Conservation (phyloP, 192 early-diverging fungal species). For the Mortierella claussenii region DNA sequence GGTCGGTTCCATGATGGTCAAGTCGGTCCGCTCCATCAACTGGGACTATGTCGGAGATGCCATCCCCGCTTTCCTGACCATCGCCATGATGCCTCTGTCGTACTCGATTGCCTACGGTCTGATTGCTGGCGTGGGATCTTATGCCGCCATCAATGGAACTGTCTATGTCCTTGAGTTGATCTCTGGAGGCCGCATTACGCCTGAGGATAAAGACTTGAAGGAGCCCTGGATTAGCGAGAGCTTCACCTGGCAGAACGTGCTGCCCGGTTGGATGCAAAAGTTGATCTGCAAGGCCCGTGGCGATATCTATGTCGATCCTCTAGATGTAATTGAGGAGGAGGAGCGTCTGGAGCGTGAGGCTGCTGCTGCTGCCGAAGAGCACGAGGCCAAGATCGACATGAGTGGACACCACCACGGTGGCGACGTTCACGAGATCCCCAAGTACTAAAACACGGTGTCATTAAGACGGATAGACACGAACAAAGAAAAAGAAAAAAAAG, state of each 20-base stretch:
- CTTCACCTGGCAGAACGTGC: conserved; percentile 31
- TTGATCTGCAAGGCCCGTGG: conserved; percentile 40
- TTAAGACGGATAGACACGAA: not conserved
- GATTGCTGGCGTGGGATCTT: conserved; percentile 79
- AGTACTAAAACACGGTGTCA: conserved; percentile 14
- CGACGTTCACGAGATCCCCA: conserved; percentile 37
- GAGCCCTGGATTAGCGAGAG: conserved; percentile 44
- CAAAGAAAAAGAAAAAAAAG: conserved; percentile 9
- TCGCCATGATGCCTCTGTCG: conserved; percentile 82
- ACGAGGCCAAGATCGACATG: conserved; percentile 41
- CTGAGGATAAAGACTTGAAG: conserved; percentile 39
- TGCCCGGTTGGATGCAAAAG: conserved; percentile 39
- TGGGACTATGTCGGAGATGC: conserved; percentile 85
- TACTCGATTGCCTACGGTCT: conserved; percentile 88
- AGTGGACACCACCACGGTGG: too few species aligned
- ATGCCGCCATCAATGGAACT: conserved; percentile 75
- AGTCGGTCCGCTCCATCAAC: conserved; percentile 78
- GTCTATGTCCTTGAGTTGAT: conserved; percentile 65
- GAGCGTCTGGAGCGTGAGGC: conserved; percentile 49
- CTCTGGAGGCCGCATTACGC: conserved; percentile 65
- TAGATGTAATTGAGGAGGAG: conserved; percentile 48
- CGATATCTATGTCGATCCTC: conserved; percentile 35
- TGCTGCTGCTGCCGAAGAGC: conserved; percentile 30
- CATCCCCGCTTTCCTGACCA: conserved; percentile 82
- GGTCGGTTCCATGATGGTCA: conserved; percentile 86